Evolutionary conservation across 805 yeast species (phyloP), one percentile per base, ranked within the genome.

Genomic region (Saturnispora sanitii): DNA sequence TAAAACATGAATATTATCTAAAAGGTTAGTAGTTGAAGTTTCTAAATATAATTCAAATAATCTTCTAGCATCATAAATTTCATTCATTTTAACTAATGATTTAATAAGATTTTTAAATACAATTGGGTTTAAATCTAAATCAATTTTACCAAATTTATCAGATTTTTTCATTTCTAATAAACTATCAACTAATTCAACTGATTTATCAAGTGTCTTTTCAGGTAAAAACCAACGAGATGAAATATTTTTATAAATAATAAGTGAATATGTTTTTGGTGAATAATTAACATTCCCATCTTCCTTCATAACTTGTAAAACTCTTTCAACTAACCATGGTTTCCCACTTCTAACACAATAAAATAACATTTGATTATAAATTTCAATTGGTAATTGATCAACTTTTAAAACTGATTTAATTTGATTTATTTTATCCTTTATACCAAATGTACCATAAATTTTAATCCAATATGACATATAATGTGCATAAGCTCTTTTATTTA

Each of bases 31-130:
- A 8, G 43, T 45, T 4, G 58, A 49, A 21, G 43, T 40, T 18
- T 51, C 56, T 19, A 54, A 44, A 41, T 57, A 58, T 3, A 51
- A 32, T 18, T 58, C 60, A 44, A 58, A 58, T 22, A 50, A 47
- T 27, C 46, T 43, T 45, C 63, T 43, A 1, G 60, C 63, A 13
- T 40, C 46, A 34, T 28, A 39, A n/a, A 45, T 45, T 20, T 52
- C 51, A 26, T 45, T 44, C 15, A 42, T 40, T 20, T 43, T 45
- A 8, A 57, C 12, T 6, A 58, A 39, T 7, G 49, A 43, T 21
- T 32, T 41, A 3, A 58, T 40, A 3, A 53, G 50, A 6, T 41
- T 18, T 31, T 54, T 55, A 22, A 58, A 47, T 1, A 57, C 46
- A 16, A 41, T 33, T 21, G 63, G 57, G 39, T 46, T 49, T 8